These are phyloP conservation scores for Solanum pennellii DNA, from an alignment of 257 asterid genomes.

Conservation along the genomic window DNA sequence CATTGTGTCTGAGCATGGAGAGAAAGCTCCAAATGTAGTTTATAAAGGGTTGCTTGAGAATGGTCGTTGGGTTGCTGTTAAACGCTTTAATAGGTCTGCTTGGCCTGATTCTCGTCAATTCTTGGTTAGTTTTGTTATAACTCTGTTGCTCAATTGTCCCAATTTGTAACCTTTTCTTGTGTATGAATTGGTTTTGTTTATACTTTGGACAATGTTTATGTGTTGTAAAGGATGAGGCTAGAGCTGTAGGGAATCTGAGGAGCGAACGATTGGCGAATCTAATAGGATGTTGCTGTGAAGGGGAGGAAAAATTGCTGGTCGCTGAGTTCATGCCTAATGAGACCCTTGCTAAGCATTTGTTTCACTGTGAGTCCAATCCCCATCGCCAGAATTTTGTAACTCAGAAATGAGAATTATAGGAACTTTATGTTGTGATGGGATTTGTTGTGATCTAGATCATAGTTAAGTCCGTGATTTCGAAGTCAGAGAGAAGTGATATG, in stretches of 20 bases:
- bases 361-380: conserved; percentile 28
- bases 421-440: neutral
- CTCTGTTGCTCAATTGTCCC: neutral
- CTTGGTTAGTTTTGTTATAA: conserved; percentile 6
- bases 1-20: conserved; percentile 44
- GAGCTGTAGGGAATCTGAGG: conserved; percentile 33
- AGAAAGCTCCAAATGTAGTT: conserved; percentile 46
- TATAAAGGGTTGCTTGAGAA: conserved; percentile 25
- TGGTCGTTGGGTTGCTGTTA: conserved; percentile 30
- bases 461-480: neutral
- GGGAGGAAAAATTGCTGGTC: conserved; percentile 36
- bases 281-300: conserved; percentile 32
- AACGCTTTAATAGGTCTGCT: conserved; percentile 30
- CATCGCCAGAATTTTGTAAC: neutral
- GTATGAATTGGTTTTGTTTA: neutral
- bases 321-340: conserved; percentile 45
- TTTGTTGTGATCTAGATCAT: neutral
- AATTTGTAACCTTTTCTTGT: neutral
- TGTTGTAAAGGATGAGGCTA: conserved; percentile 29
- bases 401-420: neutral
- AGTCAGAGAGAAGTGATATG: neutral
- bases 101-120: conserved; percentile 50
- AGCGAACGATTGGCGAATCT: conserved; percentile 34
- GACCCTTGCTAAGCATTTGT: conserved; percentile 42
- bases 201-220: neutral